Evolutionary conservation across 495 filamentous ascomycete genomes (phyloP), one percentile per base, ranked within the genome.

Genomic region (Umbilicaria muhlenbergii): DNA sequence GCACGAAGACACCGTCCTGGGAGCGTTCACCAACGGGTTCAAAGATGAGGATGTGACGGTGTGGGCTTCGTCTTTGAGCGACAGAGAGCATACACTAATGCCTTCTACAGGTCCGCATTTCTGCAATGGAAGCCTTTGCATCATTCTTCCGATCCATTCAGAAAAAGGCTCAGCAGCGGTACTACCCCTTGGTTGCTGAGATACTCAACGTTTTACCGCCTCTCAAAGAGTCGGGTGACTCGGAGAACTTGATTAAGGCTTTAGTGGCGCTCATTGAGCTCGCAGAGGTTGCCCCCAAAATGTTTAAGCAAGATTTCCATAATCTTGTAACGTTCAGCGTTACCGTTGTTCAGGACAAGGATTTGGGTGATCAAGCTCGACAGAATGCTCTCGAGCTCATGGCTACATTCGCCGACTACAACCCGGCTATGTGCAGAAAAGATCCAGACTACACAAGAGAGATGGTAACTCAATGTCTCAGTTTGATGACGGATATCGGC

Each of bases 401-500:
- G 81, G 89, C 87, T 21, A 99, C 92, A 1, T 99, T 99, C 62
- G 91, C 92, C 47, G 92, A 99, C 52, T 88, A 91, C 50, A 80
- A 80, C 1, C 84, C 92, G 11, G 75, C 78, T 21, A 93, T 95
- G 80, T 96, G 91, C 68, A 80, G 77, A 59, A 96, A 95, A 53
- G 86, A 99, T 55, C 59, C 81, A 4, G 79, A 75, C 13, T 99
- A 92, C 60, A 89, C 88, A 7, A 74, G 70, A 41, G 85, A 94
- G 48, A 99, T 99, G 92, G 88, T 99, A 51, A 96, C 87, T 0
- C 92, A 99, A 62, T 99, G 92, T 58, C 66, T 99, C 49, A 96
- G 91, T 50, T 63, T 99, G 53, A 96, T 99, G 92, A 99, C 92
- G n/a, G 92, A 99, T 60, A 79, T 99, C 47, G 92, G 89, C 32